Evolutionary conservation across 208 protist genomes (phyloP).

Genomic region (Wallacemonas rigidus): DNA sequence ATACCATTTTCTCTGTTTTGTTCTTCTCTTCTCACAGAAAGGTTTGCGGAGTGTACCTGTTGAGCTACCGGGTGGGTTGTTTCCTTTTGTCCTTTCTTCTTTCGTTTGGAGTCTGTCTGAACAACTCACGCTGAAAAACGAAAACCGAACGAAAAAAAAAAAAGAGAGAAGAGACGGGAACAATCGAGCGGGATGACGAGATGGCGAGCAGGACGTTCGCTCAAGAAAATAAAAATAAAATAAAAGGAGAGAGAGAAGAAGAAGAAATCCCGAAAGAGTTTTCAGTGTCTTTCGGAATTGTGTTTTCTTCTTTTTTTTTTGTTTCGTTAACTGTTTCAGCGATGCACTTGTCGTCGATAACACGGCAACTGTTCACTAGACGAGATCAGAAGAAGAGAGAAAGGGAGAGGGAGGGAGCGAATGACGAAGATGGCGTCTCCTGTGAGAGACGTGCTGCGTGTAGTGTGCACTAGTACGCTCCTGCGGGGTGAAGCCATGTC

Average conservation of each 20-base stretch:
- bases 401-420: too few relatives aligned
- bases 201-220: background rate
- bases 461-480: too few relatives aligned
- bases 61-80: background rate
- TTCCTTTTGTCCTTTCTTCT: constrained; percentile 1
- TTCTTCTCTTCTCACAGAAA: constrained; percentile 5
- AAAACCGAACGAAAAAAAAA: background rate
- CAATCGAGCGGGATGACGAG: background rate
- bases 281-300: background rate
- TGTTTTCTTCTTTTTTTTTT: background rate
- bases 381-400: too few relatives aligned
- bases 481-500: too few relatives aligned
- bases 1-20: constrained; percentile 21
- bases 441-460: too few relatives aligned
- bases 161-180: background rate
- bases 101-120: background rate
- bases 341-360: too few relatives aligned
- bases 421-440: too few relatives aligned
- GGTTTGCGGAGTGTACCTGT: background rate
- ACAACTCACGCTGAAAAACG: background rate
- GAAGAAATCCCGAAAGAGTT: constrained; percentile 12
- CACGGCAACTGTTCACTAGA: too few relatives aligned
- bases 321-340: background rate
- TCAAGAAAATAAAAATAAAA: background rate
- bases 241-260: constrained; percentile 13